phyloP scores from a whole-genome alignment of 805 yeast species.

The Wickerhamomyces canadensis region DNA sequence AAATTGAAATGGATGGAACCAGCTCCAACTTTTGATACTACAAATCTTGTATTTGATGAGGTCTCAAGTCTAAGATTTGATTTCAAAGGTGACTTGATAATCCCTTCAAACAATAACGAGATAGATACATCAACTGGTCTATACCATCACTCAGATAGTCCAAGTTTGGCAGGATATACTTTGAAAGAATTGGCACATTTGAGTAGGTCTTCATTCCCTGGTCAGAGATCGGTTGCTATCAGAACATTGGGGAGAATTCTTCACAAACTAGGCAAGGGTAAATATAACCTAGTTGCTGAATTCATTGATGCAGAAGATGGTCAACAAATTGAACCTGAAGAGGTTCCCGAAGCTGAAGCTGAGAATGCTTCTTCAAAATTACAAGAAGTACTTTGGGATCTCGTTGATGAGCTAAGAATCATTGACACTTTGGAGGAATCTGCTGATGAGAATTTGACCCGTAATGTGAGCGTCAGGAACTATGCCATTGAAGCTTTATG shows the following conservation, averaged over 20 bases:
- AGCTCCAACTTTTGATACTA: constrained; percentile 37
- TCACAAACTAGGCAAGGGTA: constrained; percentile 67
- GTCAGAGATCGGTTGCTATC: constrained; percentile 84
- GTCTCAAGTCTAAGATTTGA: constrained; percentile 80
- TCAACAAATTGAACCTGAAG: constrained; percentile 17
- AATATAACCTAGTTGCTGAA: constrained; percentile 48
- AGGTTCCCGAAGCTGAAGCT: constrained; percentile 31
- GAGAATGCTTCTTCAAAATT: constrained; percentile 26
- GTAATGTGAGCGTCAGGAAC: constrained; percentile 67
- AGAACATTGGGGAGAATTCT: constrained; percentile 84
- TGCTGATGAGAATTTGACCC: constrained; percentile 57
- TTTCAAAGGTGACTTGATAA: constrained; percentile 72
- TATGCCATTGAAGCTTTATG: constrained; percentile 89
- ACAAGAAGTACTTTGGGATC: constrained; percentile 58
- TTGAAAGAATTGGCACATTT: constrained; percentile 75
- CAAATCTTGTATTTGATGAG: constrained; percentile 31
- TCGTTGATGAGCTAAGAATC: constrained; percentile 56
- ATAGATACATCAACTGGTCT: constrained; percentile 60
- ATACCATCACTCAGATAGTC: constrained; percentile 88
- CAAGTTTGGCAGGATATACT: constrained; percentile 90
- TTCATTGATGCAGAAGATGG: constrained; percentile 27
- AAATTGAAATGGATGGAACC: constrained; percentile 92
- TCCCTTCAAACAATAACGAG: constrained; percentile 43
- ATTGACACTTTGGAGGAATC: constrained; percentile 63
- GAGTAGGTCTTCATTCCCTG: constrained; percentile 70